Conservation (phyloP, 306 rosid species). For the Geum urbanum region DNA sequence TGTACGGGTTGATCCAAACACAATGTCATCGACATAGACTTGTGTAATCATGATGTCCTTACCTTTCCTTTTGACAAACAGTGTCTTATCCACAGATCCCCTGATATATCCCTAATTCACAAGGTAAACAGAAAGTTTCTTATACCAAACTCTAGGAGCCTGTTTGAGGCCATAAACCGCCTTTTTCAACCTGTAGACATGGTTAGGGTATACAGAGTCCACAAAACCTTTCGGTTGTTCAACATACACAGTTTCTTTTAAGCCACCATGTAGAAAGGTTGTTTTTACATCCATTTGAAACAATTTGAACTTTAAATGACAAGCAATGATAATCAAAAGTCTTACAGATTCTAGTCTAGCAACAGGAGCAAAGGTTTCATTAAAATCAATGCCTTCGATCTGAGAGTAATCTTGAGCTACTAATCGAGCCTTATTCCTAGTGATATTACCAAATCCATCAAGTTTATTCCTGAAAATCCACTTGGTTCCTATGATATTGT, state of each 20-base stretch:
- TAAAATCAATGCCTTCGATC: neutral
- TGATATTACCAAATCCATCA: neutral
- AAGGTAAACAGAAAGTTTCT: neutral
- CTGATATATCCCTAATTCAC: neutral
- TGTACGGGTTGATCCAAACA: no score
- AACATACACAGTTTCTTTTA: no score
- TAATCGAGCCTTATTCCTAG: neutral
- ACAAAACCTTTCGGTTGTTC: no score
- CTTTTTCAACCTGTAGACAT: no score
- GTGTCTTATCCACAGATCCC: neutral
- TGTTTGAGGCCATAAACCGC: neutral
- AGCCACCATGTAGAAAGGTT: neutral
- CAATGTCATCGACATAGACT: neutral
- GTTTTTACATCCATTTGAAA: constrained; percentile 2
- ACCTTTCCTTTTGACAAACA: neutral
- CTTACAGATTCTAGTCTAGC: neutral
- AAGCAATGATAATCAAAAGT: neutral
- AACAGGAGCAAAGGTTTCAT: no score
- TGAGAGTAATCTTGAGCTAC: neutral
- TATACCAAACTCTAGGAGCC: neutral
- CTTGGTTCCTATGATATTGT: neutral
- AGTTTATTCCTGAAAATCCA: neutral
- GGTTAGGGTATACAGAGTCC: no score
- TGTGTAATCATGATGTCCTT: neutral
- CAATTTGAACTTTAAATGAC: neutral